These are phyloP conservation scores for Jasminum sambac DNA, from an alignment of 257 asterid genomes.

Conservation along the genomic window DNA sequence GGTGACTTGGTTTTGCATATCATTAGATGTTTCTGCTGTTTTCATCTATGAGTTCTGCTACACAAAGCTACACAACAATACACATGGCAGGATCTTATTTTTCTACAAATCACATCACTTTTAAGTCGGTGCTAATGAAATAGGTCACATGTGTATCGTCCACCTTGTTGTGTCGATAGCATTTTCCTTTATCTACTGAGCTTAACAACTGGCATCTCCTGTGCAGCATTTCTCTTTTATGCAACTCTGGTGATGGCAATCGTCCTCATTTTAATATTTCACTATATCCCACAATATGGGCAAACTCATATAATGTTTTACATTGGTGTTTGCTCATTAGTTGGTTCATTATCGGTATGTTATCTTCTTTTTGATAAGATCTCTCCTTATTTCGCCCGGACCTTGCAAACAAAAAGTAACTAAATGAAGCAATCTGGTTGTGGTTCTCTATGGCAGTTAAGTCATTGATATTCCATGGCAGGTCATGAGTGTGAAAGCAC, in stretches of 20 bases:
- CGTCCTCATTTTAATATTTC: constrained; percentile 52
- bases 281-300: constrained; percentile 67
- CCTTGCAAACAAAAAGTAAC: neutral
- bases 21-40: constrained; percentile 15
- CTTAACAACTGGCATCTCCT: constrained; percentile 28
- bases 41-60: too few relatives aligned
- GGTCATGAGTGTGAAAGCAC: constrained; percentile 59
- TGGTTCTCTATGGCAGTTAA: neutral
- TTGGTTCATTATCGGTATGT: constrained; percentile 92
- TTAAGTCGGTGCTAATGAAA: too few relatives aligned
- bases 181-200: constrained; percentile 15
- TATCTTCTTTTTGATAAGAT: constrained; percentile 11
- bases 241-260: constrained; percentile 55
- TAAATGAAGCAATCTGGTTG: neutral
- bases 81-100: too few relatives aligned
- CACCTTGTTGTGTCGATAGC: too few relatives aligned
- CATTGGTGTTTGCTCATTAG: constrained; percentile 72
- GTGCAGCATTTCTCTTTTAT: constrained; percentile 68
- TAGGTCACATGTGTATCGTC: too few relatives aligned
- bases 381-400: constrained; percentile 6
- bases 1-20: constrained; percentile 43
- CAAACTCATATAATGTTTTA: constrained; percentile 80
- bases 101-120: too few relatives aligned
- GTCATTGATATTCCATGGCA: constrained; percentile 19
- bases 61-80: too few relatives aligned